These are phyloP conservation scores for Epichloe sp. DNA, from an alignment of 2,329 filamentous ascomycete species.

Conservation along the genomic window DNA sequence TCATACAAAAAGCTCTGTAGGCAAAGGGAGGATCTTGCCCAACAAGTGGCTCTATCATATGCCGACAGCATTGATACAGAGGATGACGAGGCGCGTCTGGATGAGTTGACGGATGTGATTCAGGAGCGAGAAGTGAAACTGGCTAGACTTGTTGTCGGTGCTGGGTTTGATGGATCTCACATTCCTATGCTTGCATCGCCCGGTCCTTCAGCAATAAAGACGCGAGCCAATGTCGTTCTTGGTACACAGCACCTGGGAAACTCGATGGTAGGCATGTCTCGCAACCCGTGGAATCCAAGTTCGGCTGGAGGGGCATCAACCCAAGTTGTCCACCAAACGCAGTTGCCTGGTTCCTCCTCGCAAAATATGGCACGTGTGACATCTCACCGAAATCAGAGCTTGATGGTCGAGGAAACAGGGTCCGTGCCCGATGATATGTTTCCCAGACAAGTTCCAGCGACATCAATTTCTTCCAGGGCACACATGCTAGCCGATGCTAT, in stretches of 20 bases:
- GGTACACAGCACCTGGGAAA: slow-evolving; percentile 28
- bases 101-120: slow-evolving; percentile 33
- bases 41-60: slow-evolving; percentile 36
- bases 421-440: slow-evolving; percentile 12
- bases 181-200: slow-evolving; percentile 20
- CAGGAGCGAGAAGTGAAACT: slow-evolving; percentile 30
- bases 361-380: slow-evolving; percentile 10
- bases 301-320: slow-evolving; percentile 22
- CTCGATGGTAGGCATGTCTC: slow-evolving; percentile 20
- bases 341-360: slow-evolving; percentile 22
- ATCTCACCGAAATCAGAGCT: slow-evolving; percentile 8
- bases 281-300: slow-evolving; percentile 20
- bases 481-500: neutral
- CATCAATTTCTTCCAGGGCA: slow-evolving; percentile 1
- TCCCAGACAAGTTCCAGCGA: slow-evolving; percentile 11
- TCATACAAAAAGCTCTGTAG: slow-evolving; percentile 28
- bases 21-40: slow-evolving; percentile 32
- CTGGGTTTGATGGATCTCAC: slow-evolving; percentile 30
- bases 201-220: slow-evolving; percentile 5
- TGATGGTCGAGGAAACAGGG: slow-evolving; percentile 14
- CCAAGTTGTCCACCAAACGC: slow-evolving; percentile 40
- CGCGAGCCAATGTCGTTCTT: slow-evolving; percentile 23
- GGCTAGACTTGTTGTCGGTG: slow-evolving; percentile 26
- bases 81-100: slow-evolving; percentile 36
- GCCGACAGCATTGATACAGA: slow-evolving; percentile 37